Conservation (phyloP, 352 stramenopile species). For the Phytophthora parvispora region DNA sequence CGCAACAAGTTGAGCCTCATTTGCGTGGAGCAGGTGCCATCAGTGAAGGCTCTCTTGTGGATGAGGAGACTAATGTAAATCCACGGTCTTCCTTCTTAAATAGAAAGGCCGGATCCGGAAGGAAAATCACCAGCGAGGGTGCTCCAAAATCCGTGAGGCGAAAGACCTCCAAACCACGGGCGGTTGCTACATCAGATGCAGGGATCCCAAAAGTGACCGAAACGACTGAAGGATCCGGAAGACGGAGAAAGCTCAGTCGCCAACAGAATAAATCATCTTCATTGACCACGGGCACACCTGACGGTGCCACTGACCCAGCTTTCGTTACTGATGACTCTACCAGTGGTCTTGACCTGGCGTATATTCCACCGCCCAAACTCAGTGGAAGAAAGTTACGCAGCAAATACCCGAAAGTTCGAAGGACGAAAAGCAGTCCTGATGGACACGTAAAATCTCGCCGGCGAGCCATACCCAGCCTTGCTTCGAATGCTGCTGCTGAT, state of each 20-base stretch:
- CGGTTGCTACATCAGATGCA: conserved; percentile 17
- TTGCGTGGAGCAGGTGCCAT: conserved; percentile 45
- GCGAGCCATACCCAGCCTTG: conserved; percentile 20
- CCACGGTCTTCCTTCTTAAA: conserved; percentile 22
- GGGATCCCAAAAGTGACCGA: conserved; percentile 19
- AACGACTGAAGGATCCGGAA: conserved; percentile 16
- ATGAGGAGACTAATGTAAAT: conserved; percentile 18
- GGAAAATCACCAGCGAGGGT: conserved; percentile 22
- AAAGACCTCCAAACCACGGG: conserved; percentile 26
- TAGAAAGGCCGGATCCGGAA: conserved; percentile 24
- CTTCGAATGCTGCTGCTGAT: conserved; percentile 2
- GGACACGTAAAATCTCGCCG: conserved; percentile 31
- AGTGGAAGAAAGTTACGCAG: conserved; percentile 45
- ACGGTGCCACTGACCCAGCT: conserved; percentile 3
- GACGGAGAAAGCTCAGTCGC: conserved; percentile 22
- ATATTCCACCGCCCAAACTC: conserved; percentile 36
- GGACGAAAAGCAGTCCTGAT: conserved; percentile 33
- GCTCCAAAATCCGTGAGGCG: conserved; percentile 20
- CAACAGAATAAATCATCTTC: conserved; percentile 30
- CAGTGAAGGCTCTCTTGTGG: conserved; percentile 9
- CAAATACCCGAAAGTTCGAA: conserved; percentile 37
- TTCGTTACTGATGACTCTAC: conserved; percentile 16
- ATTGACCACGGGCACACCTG: conserved; percentile 9
- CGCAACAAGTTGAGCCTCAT: conserved; percentile 44
- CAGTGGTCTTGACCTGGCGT: conserved; percentile 20